A percentile compares a stretch with the other conserved stretches of the same genome.
Evolutionary conservation across 2,329 filamentous ascomycete species (phyloP).

Genomic region (Cercospora zeae-maydis): DNA sequence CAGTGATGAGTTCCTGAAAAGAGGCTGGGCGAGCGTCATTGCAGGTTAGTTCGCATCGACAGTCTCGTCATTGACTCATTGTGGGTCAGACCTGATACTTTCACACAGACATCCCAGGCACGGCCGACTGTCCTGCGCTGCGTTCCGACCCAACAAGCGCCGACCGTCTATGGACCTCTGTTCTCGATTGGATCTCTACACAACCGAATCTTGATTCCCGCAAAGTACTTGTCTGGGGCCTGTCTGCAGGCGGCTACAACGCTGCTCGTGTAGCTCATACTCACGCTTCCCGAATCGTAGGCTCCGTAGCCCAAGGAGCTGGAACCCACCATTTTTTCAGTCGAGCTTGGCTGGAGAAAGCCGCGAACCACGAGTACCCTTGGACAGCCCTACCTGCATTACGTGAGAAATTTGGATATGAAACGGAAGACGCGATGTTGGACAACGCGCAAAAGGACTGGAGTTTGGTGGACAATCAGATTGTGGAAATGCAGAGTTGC

Average conservation of each 20-base stretch:
- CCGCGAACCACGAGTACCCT: slow-evolving; percentile 60
- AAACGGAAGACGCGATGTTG: slow-evolving; percentile 54
- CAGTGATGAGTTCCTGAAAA: slow-evolving; percentile 58
- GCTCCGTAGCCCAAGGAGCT: slow-evolving; percentile 60
- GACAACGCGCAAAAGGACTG: slow-evolving; percentile 58
- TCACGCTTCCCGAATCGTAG: slow-evolving; percentile 54
- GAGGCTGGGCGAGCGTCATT: slow-evolving; percentile 62
- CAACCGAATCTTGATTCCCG: slow-evolving; percentile 55
- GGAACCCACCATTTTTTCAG: slow-evolving; percentile 61
- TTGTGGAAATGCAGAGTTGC: slow-evolving; percentile 55
- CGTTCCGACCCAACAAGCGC: slow-evolving; percentile 56
- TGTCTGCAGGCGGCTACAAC: slow-evolving; percentile 66
- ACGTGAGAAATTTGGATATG: slow-evolving; percentile 61
- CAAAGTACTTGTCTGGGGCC: slow-evolving; percentile 60
- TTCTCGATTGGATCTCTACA: slow-evolving; percentile 57
- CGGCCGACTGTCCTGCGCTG: slow-evolving; percentile 64
- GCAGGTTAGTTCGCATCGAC: slow-evolving; percentile 46
- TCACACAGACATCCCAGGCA: slow-evolving; percentile 45
- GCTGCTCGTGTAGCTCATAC: slow-evolving; percentile 63
- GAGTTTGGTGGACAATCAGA: slow-evolving; percentile 58
- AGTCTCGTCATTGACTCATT: slow-evolving; percentile 37
- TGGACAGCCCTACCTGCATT: slow-evolving; percentile 43
- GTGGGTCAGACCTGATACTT: slow-evolving; percentile 24
- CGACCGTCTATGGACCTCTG: slow-evolving; percentile 60
- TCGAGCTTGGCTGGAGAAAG: slow-evolving; percentile 57